A percentile compares a stretch with the other conserved stretches of the same genome.
Evolutionary conservation across 108 stramenopile species (phyloP).

Genomic region (Nitzschia putrida): DNA sequence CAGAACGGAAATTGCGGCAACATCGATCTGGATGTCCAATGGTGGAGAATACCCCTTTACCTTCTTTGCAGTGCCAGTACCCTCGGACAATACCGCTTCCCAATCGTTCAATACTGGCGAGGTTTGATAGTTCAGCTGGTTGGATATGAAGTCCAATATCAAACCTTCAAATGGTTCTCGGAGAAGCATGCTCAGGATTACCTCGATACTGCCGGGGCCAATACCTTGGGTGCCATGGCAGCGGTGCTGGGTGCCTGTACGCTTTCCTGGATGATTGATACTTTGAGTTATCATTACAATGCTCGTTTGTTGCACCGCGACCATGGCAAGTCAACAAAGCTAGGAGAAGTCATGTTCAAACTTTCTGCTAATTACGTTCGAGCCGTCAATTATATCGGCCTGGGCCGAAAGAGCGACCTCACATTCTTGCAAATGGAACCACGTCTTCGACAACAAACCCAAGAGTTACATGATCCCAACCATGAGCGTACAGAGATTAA

Average conservation of each 20-base stretch:
- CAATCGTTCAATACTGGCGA: constrained; percentile 48
- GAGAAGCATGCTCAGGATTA: constrained; percentile 24
- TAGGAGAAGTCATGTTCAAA: too few species aligned
- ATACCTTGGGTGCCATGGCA: constrained; percentile 35
- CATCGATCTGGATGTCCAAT: constrained; percentile 29
- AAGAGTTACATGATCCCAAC: constrained; percentile 31
- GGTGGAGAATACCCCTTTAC: constrained; percentile 57
- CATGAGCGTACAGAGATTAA: constrained; percentile 19
- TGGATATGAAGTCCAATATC: constrained; percentile 51
- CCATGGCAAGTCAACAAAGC: too few species aligned
- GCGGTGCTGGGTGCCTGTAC: constrained; percentile 32
- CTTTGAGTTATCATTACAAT: constrained; percentile 24
- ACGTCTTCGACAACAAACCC: constrained; percentile 7
- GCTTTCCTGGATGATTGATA: constrained; percentile 25
- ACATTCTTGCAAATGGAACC: constrained; percentile 19
- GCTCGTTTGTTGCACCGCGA: constrained; percentile 16
- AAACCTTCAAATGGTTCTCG: constrained; percentile 9
- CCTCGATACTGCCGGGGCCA: constrained; percentile 40
- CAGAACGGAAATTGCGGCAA: constrained; percentile 19
- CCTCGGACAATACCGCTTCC: constrained; percentile 56
- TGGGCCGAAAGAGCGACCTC: constrained; percentile 30
- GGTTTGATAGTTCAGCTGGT: constrained; percentile 48
- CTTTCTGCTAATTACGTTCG: too few species aligned
- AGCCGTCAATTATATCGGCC: too few species aligned
- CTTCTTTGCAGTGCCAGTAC: constrained; percentile 34